Base-by-base conservation (phyloP, 768 basidiomycete genomes). In the Russula foetens region DNA sequence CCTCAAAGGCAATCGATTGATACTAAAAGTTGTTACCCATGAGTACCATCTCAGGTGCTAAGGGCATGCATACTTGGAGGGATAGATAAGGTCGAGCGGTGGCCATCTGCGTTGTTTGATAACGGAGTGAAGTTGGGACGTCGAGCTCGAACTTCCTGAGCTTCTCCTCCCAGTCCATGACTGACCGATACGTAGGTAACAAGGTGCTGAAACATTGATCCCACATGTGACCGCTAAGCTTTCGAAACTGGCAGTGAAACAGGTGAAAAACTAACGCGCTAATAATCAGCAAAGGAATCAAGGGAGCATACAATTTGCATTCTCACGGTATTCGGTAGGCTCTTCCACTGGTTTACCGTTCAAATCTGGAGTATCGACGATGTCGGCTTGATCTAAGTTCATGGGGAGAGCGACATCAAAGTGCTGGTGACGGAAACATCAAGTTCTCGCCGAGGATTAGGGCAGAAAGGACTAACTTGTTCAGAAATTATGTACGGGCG, bases 401-500 rank as follows among this genome's bases (percentile, higher is more conserved):
- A 68, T 43, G n/a, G 67, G 67, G n/a, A 59, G 48, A 19, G 54
- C 57, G 21, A 67, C 67, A 19, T 68, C 67, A 41, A 35, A 24
- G 28, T 68, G 67, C 67, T 68, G 19, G 19, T 23, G 21, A 61
- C 6, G 6, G 19, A 26, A 35, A 23, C n/a, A 45, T 51, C n/a
- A 19, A 59, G 41, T 29, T 17, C 33, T 39, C 28, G 15, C 8
- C 17, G 9, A 26, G 14, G 6, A 53, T 41, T 56, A 19, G 17
- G n/a, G 23, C 4, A 23, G 12, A 52, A 31, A 39, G 9, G 3
- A n/a, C 47, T 21, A 44, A 68, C 67, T 45, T 68, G 64, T 4
- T 68, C 67, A 14, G 43, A 58, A 4, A 68, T 68, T 19, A 68
- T 54, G 48, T 68, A 68, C 14, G 67, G 67, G 21, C 67, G 64